A percentile compares a stretch with the other conserved stretches of the same genome.
Evolutionary conservation across 176 grass and related monocot genomes (phyloP).

Genomic region (Oryza coarctata): DNA sequence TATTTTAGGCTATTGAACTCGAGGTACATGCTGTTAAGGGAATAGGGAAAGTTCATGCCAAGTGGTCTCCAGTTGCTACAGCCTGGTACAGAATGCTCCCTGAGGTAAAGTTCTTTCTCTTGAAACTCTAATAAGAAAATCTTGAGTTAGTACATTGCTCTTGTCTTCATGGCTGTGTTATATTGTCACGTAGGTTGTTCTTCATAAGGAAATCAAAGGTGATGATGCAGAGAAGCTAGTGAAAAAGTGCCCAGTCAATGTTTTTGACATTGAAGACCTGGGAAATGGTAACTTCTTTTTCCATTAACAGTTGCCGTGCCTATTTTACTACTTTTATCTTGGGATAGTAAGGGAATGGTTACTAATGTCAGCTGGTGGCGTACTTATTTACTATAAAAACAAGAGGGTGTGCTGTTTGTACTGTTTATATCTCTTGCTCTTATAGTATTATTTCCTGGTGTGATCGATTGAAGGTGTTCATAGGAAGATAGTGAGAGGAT

Average conservation of each 20-base stretch:
- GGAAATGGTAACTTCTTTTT: conserved; percentile 54
- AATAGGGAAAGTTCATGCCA: conserved; percentile 85
- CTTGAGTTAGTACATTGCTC: not conserved
- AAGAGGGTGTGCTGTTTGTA: not conserved
- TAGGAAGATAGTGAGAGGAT: not conserved
- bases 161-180: not conserved
- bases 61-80: conserved; percentile 97
- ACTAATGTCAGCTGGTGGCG: not conserved
- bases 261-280: conserved; percentile 97
- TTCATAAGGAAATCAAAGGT: conserved; percentile 61
- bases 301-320: not conserved
- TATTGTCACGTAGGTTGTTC: conserved; percentile 61
- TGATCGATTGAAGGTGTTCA: not conserved
- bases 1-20: conserved; percentile 75
- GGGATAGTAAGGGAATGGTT: not conserved
- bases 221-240: conserved; percentile 61
- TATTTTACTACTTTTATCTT: not conserved
- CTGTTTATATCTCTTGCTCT: not conserved
- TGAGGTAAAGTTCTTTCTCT: conserved; percentile 53
- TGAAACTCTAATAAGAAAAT: conserved; percentile 24
- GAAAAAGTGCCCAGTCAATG: conserved; percentile 70
- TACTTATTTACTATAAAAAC: not conserved
- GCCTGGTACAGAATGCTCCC: conserved; percentile 96
- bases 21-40: conserved; percentile 93
- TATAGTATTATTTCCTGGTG: not conserved